phyloP scores from a whole-genome alignment of 1,284 basidiomycete species.

The Lentinula novae-zelandiae region DNA sequence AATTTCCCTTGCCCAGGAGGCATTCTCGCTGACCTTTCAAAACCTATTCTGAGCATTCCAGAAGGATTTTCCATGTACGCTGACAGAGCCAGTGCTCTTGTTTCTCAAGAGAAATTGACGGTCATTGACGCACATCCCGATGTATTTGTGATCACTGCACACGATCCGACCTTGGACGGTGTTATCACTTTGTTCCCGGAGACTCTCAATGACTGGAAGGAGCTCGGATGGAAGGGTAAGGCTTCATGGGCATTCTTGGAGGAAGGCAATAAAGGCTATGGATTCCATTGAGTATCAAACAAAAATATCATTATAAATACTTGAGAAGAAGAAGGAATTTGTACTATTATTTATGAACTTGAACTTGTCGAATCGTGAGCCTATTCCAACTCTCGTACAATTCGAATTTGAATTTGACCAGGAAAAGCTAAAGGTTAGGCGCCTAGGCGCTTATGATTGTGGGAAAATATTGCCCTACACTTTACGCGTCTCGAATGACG shows the following conservation, averaged over 20 bases:
- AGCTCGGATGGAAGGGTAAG: constrained; percentile 21
- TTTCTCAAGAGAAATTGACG: constrained; percentile 9
- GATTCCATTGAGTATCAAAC: background rate
- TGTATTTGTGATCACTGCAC: constrained; percentile 20
- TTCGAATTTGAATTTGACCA: too few species aligned
- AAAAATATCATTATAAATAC: background rate
- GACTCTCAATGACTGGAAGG: constrained; percentile 20
- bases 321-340: too few species aligned
- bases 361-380: too few species aligned
- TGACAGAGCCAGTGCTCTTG: background rate
- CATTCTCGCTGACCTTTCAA: constrained; percentile 12
- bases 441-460: too few species aligned
- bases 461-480: background rate
- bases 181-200: constrained; percentile 17
- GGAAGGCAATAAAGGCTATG: constrained; percentile 13
- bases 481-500: too few species aligned
- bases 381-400: too few species aligned
- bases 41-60: constrained; percentile 15
- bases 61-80: constrained; percentile 2
- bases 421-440: too few species aligned
- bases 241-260: constrained; percentile 21
- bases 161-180: constrained; percentile 17
- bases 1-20: constrained; percentile 17
- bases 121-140: constrained; percentile 20
- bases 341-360: too few species aligned